A percentile compares a stretch with the other conserved stretches of the same genome.
Conservation (phyloP, 768 basidiomycete species). For the Macrolepiota albuminosa region DNA sequence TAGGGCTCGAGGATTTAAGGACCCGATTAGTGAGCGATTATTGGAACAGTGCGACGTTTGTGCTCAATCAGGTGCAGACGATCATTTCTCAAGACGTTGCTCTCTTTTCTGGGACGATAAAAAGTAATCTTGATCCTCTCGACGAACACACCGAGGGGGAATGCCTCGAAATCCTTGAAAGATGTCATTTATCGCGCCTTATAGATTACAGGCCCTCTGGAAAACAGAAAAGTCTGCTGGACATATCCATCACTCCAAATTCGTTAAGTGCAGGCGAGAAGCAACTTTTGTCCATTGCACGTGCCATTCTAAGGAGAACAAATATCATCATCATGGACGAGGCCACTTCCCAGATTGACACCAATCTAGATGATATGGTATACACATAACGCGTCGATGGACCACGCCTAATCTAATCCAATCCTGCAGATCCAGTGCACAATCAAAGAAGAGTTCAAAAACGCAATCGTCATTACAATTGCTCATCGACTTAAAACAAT, state of each 20-base stretch:
- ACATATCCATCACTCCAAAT: conserved; percentile 61
- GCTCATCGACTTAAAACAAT: conserved; percentile 78
- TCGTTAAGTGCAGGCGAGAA: conserved; percentile 75
- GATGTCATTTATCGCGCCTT: conserved; percentile 54
- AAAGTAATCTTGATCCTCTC: conserved; percentile 71
- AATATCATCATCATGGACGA: conserved; percentile 74
- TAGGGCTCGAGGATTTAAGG: conserved; percentile 67
- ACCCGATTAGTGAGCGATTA: conserved; percentile 46
- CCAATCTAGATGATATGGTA: conserved; percentile 64
- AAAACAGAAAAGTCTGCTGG: conserved; percentile 37
- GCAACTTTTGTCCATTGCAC: conserved; percentile 66
- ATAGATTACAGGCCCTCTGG: conserved; percentile 31
- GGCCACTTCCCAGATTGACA: conserved; percentile 75
- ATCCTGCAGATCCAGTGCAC: conserved; percentile 58
- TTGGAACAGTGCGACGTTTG: background rate
- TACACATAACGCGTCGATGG: background rate
- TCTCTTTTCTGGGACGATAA: conserved; percentile 67
- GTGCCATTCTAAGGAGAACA: conserved; percentile 61
- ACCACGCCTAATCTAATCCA: background rate
- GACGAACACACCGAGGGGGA: conserved; percentile 52
- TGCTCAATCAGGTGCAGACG: conserved; percentile 35
- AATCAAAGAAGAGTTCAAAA: conserved; percentile 65
- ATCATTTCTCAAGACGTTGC: conserved; percentile 75
- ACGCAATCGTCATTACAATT: conserved; percentile 76
- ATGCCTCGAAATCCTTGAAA: conserved; percentile 58